Evolutionary conservation across 1,139 yeast species (phyloP), one percentile per base, ranked within the genome.

Genomic region (Candida sp.): DNA sequence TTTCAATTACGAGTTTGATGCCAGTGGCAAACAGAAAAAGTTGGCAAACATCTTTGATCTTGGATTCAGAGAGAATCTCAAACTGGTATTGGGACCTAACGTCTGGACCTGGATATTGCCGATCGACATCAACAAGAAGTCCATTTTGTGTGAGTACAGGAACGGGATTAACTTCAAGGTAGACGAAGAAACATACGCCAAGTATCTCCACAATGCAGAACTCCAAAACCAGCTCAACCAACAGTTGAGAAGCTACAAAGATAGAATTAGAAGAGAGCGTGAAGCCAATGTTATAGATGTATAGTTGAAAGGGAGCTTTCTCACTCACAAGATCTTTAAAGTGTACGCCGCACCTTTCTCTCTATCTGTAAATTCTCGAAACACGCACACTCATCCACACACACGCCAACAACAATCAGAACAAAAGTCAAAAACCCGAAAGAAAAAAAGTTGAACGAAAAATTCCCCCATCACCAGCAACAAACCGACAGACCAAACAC

Each of bases 61-160:
- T 40, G 98, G 98, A 1, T 64, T 65, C 7, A 54, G 61, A 50
- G 63, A 61, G 28, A 94, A 94, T 65, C 85, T 93, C 88, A 57
- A 65, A 22, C 76, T 80, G 12, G 80, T 90, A 1, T 87, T 94
- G 96, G 99, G 99, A 0, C 57, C 66, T 2, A 65, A 70, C 1
- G 77, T 84, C 80, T 49, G 58, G 22, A 84, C 85, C 54, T 92
- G 98, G 98, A 34, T 87, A 3, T 63, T 92, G 0, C 98, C 99
- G 0, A 62, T 88, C 0, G 42, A 57, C 4, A 68, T 70, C 5
- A 64, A 73, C 3, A 51, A 59, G 46, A 50, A 56, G 46, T 52
- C 69, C 26, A 46, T 63, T 28, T 72, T 73, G 38, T 26, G 38
- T 3, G 60, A 65, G 5, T 63, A 61, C 41, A 68, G 72, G 43